These are phyloP conservation scores for Myxozyma neotropica DNA, from an alignment of 805 yeast genomes.

Conservation along the genomic window DNA sequence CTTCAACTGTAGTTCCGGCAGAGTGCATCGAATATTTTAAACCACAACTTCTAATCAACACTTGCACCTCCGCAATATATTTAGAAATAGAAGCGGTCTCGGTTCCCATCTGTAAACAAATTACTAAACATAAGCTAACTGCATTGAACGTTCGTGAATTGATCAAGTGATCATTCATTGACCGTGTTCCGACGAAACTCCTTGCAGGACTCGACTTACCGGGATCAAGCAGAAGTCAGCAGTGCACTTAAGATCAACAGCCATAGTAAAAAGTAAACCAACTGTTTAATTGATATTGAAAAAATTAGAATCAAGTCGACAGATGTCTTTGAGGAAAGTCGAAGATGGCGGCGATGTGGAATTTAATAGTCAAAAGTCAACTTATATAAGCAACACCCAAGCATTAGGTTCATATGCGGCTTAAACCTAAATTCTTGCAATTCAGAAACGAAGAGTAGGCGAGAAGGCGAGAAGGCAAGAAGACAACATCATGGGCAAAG, in stretches of 20 bases:
- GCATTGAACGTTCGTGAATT: no score
- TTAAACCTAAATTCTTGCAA: no score
- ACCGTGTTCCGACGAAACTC: background rate
- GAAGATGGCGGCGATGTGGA: no score
- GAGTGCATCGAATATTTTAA: conserved; percentile 75
- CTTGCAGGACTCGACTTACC: conserved; percentile 46
- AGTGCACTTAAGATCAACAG: conserved; percentile 50
- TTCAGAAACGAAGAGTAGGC: no score
- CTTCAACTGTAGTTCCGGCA: conserved; percentile 89
- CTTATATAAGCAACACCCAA: no score
- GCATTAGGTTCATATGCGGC: no score
- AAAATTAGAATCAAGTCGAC: no score
- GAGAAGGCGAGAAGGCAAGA: no score
- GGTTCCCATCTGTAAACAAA: conserved; percentile 80
- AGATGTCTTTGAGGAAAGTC: no score
- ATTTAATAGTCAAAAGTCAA: no score
- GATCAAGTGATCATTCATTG: background rate
- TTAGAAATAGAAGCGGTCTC: conserved; percentile 76
- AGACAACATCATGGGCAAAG: no score
- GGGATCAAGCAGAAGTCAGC: conserved; percentile 90
- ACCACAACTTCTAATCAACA: conserved; percentile 61
- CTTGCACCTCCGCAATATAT: conserved; percentile 72
- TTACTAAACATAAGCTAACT: no score
- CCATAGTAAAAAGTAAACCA: background rate
- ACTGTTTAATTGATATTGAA: background rate